phyloP scores from a whole-genome alignment of 208 protist species.

The Willaertia magna region DNA sequence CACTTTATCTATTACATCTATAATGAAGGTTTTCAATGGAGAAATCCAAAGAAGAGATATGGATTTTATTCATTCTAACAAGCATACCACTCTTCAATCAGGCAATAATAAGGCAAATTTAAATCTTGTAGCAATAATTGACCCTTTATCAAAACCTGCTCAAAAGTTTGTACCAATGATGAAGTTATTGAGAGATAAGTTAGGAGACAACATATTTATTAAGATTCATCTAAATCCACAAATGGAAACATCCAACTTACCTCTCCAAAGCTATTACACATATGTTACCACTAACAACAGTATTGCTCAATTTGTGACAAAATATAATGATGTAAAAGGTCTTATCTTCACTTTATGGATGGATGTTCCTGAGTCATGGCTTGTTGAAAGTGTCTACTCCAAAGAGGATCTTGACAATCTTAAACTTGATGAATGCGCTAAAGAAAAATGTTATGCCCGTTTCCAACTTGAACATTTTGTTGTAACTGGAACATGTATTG shows the following conservation, averaged over 20 bases:
- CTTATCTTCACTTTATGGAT: slow-evolving; percentile 57
- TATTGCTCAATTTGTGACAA: not conserved
- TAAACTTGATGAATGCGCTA: slow-evolving; percentile 44
- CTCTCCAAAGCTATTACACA: slow-evolving; percentile 72
- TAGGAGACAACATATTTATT: not conserved
- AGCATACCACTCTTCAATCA: no score
- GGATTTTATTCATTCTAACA: no score
- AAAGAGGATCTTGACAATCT: slow-evolving; percentile 89
- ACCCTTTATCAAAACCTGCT: not conserved
- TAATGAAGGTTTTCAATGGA: not conserved
- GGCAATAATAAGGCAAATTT: not conserved
- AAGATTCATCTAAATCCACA: not conserved
- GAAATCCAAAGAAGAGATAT: not conserved
- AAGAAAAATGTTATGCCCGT: not conserved
- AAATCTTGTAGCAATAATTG: not conserved
- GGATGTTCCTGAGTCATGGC: slow-evolving; percentile 70
- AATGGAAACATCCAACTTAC: slow-evolving; percentile 31
- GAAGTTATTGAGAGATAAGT: not conserved
- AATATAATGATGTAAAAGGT: slow-evolving; percentile 18
- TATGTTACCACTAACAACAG: slow-evolving; percentile 40
- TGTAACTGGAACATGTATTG: slow-evolving; percentile 36
- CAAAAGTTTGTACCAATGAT: not conserved
- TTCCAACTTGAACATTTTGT: not conserved
- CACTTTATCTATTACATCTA: not conserved
- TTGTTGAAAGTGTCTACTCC: slow-evolving; percentile 52